Percentiles rank a stretch among this genome's conserved stretches.
Conservation (phyloP, 352 stramenopile species). For the Aphanomyces astaci region DNA sequence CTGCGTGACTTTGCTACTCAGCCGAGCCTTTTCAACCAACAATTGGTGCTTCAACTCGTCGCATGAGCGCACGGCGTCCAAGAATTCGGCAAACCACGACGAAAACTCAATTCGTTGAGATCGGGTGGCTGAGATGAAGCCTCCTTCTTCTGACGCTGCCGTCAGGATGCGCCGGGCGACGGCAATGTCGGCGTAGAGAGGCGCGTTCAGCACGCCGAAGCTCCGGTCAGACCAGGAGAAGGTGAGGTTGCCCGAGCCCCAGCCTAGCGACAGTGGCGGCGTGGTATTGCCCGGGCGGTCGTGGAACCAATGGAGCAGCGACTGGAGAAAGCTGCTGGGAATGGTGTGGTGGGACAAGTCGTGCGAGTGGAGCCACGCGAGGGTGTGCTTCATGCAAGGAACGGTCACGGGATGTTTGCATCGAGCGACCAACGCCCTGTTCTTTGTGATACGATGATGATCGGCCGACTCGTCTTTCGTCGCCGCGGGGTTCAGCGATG, state of each 20-base stretch:
- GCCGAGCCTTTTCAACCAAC: slow-evolving; percentile 47
- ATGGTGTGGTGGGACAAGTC: slow-evolving; percentile 33
- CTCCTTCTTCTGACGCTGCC: background rate
- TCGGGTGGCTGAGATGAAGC: background rate
- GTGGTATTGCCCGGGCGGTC: background rate
- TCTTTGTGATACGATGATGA: background rate
- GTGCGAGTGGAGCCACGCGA: slow-evolving; percentile 53
- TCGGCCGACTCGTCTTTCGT: no score
- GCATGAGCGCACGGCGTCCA: background rate
- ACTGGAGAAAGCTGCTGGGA: slow-evolving; percentile 44
- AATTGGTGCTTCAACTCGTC: slow-evolving; percentile 51
- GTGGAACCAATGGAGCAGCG: slow-evolving; percentile 45
- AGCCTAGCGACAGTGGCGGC: slow-evolving; percentile 22
- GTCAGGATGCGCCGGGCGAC: background rate
- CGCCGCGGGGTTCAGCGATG: background rate
- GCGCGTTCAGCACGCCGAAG: slow-evolving; percentile 35
- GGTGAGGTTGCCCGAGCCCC: slow-evolving; percentile 9
- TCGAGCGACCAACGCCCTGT: background rate
- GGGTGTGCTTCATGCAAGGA: slow-evolving; percentile 45
- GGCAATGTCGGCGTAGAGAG: slow-evolving; percentile 12
- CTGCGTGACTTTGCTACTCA: slow-evolving; percentile 49
- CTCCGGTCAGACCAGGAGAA: slow-evolving; percentile 37
- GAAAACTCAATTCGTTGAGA: background rate
- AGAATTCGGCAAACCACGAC: background rate
- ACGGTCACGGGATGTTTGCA: background rate